These are phyloP conservation scores for Xylaria sp. DNA, from an alignment of 2,329 filamentous ascomycete genomes.

Conservation along the genomic window DNA sequence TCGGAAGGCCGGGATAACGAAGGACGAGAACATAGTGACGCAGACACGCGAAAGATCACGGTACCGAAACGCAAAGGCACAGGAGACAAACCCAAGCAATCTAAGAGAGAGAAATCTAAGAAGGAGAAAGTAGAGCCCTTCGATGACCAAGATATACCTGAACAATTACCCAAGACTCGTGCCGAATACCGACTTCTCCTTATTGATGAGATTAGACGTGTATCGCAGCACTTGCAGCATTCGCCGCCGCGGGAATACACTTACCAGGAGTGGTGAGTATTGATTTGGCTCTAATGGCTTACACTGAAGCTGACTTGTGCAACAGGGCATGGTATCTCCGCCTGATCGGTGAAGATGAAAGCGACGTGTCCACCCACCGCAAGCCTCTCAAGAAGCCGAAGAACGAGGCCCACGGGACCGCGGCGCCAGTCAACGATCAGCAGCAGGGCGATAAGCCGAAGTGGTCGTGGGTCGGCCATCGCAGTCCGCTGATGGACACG, in stretches of 20 bases:
- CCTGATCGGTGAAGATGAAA: constrained; percentile 76
- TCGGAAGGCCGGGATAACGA: constrained; percentile 10
- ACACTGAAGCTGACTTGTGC: neutral
- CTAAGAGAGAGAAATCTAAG: constrained; percentile 2
- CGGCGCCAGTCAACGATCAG: neutral
- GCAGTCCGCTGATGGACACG: constrained; percentile 75
- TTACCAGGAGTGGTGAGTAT: constrained; percentile 60
- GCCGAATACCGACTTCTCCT: constrained; percentile 72
- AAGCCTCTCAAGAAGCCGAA: constrained; percentile 45
- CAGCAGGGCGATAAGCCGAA: constrained; percentile 38
- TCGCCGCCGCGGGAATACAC: constrained; percentile 72
- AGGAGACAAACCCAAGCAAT: neutral
- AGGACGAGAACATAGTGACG: neutral
- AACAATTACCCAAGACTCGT: constrained; percentile 54
- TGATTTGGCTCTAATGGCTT: neutral
- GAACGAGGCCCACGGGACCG: neutral
- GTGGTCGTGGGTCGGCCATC: constrained; percentile 80
- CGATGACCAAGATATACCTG: constrained; percentile 52
- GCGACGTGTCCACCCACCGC: constrained; percentile 61
- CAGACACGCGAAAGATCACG: neutral
- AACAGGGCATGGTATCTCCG: constrained; percentile 81
- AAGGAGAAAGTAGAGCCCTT: constrained; percentile 11
- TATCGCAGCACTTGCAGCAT: constrained; percentile 71
- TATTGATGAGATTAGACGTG: constrained; percentile 74
- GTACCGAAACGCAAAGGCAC: neutral